Conservation (phyloP, 2,329 filamentous ascomycete genomes). For the Talaromyces albobiverticillius region DNA sequence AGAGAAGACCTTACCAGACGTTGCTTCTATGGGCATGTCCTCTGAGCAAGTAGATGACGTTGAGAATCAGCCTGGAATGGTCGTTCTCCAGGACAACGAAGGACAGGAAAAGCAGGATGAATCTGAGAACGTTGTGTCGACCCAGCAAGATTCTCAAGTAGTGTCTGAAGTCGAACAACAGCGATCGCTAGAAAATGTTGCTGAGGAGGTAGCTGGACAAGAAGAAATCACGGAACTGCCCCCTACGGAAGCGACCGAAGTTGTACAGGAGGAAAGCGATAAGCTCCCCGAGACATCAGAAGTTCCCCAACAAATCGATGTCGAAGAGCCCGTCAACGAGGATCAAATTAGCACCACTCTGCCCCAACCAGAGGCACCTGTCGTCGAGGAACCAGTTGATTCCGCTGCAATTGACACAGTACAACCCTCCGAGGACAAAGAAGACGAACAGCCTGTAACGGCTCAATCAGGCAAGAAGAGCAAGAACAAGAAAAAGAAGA, state of each 20-base stretch:
- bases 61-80: background rate
- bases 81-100: background rate
- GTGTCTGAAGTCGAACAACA: background rate
- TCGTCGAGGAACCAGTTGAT: background rate
- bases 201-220: background rate
- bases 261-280: background rate
- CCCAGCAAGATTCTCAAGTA: background rate
- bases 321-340: background rate
- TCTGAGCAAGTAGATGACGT: background rate
- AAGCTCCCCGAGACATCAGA: background rate
- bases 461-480: constrained; percentile 8
- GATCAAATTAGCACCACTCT: background rate
- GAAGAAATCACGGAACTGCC: background rate
- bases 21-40: background rate
- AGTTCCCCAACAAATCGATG: background rate
- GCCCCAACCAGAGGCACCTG: background rate
- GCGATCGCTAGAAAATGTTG: background rate
- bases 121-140: background rate
- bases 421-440: background rate
- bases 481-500: constrained; percentile 32
- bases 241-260: background rate
- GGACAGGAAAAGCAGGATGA: background rate
- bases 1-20: background rate
- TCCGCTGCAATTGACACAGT: background rate
- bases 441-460: constrained; percentile 1